Base-by-base conservation (phyloP, 257 asterid species). In the Orobanche coerulescens region DNA sequence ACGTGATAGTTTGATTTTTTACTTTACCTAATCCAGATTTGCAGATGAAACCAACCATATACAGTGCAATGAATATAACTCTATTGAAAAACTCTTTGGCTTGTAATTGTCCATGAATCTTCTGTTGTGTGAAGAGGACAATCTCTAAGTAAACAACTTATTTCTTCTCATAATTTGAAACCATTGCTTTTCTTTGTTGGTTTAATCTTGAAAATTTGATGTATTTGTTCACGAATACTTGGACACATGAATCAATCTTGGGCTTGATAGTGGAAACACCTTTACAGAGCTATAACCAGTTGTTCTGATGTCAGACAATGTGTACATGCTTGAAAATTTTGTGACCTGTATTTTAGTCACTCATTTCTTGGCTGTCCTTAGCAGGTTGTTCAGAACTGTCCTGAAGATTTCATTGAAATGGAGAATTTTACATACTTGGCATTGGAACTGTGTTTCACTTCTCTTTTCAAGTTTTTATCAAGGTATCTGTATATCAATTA, bases 311-410 rank as follows among this genome's bases (percentile, higher is more conserved):
- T 40, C 70, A 60, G 65, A 51, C 34, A 61, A 33, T 19, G 40
- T 24, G 57, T 56, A 30, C 47, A 71, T 30, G 52, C 42, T 59
- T 20, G 55, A 61, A 46, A 18, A 49, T 9, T 54, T 49, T 52
- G 24, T 47, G 64, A 54, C 20, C 5, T 53, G 49, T 56, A 47
- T 37, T 65, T 16, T 72, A 44, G 37, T 67, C 56, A 30, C 54
- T 75, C 53, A 44, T 73, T 52, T 71, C 65, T 76, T 72, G 69
- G 66, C 19, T 82, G 74, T 48, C 46, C 70, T 58, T 73, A 9
- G 25, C 83, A 93, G 99, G 87, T 93, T 72, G 73, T 83, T 80
- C 87, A 78, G 76, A 81, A 80, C 54, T 89, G 99, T 73, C 96
- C 99, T 46, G 66, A 71, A 53, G 88, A 86, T 64, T 86, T 86